These are phyloP conservation scores for Apiospora saccharicola DNA, from an alignment of 2,329 filamentous ascomycete genomes.

Conservation along the genomic window DNA sequence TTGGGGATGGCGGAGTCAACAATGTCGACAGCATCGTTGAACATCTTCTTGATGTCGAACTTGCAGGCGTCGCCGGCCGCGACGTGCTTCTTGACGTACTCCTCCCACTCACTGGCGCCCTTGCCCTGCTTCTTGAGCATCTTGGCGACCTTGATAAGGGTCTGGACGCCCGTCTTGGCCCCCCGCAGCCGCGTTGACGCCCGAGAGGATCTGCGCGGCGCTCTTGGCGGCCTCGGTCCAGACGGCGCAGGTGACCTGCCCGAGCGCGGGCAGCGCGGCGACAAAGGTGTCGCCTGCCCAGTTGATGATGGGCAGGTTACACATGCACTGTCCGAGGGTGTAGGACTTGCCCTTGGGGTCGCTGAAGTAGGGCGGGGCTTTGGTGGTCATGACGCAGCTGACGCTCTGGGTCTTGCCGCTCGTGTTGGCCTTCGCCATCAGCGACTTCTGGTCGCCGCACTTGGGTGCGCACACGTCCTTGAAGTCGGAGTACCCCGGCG, in stretches of 20 bases:
- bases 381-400: not conserved
- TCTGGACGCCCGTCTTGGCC: slow-evolving; percentile 21
- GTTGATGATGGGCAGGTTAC: slow-evolving; percentile 24
- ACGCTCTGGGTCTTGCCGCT: not conserved
- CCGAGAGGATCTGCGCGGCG: slow-evolving; percentile 19
- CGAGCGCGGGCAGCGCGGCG: slow-evolving; percentile 17
- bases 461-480: slow-evolving; percentile 21
- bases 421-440: not conserved
- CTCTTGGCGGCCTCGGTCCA: slow-evolving; percentile 22
- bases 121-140: slow-evolving; percentile 25
- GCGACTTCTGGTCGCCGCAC: slow-evolving; percentile 17
- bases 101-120: slow-evolving; percentile 23
- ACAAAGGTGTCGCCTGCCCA: slow-evolving; percentile 22
- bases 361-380: not conserved
- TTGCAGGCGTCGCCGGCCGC: slow-evolving; percentile 22
- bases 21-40: slow-evolving; percentile 14
- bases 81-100: slow-evolving; percentile 24
- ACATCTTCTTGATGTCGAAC: slow-evolving; percentile 25
- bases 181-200: not conserved
- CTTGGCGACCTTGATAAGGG: slow-evolving; percentile 26
- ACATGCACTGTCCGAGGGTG: slow-evolving; percentile 18
- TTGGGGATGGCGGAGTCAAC: slow-evolving; percentile 19
- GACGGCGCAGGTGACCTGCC: slow-evolving; percentile 22
- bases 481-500: slow-evolving; percentile 18
- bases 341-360: slow-evolving; percentile 20